A percentile compares a stretch with the other conserved stretches of the same genome.
Evolutionary conservation across 2,329 filamentous ascomycete genomes (phyloP).

Genomic region (Sphaerostilbella broomeana): DNA sequence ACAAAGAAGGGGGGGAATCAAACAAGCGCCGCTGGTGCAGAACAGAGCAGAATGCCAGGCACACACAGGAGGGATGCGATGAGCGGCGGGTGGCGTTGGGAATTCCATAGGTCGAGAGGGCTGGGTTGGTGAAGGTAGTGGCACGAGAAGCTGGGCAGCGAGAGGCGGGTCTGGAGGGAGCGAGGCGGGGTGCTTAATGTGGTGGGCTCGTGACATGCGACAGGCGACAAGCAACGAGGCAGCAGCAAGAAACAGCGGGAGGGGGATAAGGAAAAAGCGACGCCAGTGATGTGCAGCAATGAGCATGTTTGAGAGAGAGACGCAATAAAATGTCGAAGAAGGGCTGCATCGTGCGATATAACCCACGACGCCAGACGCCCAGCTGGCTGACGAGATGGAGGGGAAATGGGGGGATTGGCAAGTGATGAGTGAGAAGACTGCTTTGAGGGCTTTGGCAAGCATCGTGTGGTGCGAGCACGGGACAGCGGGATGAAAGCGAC

Average conservation of each 20-base stretch:
- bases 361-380: no score
- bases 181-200: conserved; percentile 15
- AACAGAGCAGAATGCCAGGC: conserved; percentile 21
- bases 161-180: conserved; percentile 14
- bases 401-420: not conserved
- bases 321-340: no score
- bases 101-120: conserved; percentile 14
- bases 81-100: conserved; percentile 10
- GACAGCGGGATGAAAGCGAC: not conserved
- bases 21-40: conserved; percentile 5
- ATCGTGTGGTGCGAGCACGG: not conserved
- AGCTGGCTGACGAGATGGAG: not conserved
- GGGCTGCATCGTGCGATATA: no score
- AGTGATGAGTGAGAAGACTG: not conserved
- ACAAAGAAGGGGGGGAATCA: not conserved
- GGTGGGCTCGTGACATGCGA: conserved; percentile 16
- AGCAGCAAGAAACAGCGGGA: conserved; percentile 5
- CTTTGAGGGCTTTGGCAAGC: conserved; percentile 8
- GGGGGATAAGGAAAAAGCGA: conserved; percentile 1
- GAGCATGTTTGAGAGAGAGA: not conserved
- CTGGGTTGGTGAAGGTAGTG: conserved; percentile 11
- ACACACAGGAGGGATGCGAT: conserved; percentile 18
- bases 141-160: conserved; percentile 12
- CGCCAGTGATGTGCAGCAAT: not conserved
- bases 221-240: conserved; percentile 13